Evolutionary conservation across 306 rosid species (phyloP).

Genomic region (Corylus avellana): DNA sequence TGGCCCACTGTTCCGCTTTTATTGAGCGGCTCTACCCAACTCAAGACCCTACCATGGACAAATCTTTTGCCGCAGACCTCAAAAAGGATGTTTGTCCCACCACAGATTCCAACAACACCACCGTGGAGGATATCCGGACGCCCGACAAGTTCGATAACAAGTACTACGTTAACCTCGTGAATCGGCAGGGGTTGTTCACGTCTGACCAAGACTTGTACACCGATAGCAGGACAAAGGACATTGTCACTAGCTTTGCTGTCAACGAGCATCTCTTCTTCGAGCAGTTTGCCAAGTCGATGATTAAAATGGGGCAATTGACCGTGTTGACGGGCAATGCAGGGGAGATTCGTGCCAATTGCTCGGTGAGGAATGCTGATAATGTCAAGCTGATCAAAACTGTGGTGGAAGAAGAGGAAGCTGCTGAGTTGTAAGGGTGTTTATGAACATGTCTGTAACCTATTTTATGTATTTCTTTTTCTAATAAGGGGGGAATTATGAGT

Average conservation of each 20-base stretch:
- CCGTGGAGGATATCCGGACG: conserved; percentile 47
- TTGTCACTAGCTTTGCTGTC: conserved; percentile 54
- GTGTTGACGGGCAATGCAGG: conserved; percentile 59
- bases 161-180: conserved; percentile 62
- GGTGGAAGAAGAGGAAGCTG: conserved; percentile 28
- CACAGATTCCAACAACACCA: conserved; percentile 10
- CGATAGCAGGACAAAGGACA: conserved; percentile 40
- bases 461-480: background rate
- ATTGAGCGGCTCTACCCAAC: conserved; percentile 48
- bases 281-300: conserved; percentile 59
- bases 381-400: conserved; percentile 27
- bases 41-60: conserved; percentile 60
- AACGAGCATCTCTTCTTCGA: conserved; percentile 53
- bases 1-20: conserved; percentile 57
- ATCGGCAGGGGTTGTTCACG: conserved; percentile 63
- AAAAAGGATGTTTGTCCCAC: conserved; percentile 40
- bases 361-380: conserved; percentile 39
- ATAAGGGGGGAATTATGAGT: no score
- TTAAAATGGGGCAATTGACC: conserved; percentile 70
- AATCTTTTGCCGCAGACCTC: conserved; percentile 52
- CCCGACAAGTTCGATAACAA: conserved; percentile 67
- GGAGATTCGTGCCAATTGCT: conserved; percentile 68
- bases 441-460: no score
- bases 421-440: conserved; percentile 13
- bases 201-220: conserved; percentile 69